Conservation (phyloP, 768 basidiomycete species). For the Candolleomyces aberdarensis region DNA sequence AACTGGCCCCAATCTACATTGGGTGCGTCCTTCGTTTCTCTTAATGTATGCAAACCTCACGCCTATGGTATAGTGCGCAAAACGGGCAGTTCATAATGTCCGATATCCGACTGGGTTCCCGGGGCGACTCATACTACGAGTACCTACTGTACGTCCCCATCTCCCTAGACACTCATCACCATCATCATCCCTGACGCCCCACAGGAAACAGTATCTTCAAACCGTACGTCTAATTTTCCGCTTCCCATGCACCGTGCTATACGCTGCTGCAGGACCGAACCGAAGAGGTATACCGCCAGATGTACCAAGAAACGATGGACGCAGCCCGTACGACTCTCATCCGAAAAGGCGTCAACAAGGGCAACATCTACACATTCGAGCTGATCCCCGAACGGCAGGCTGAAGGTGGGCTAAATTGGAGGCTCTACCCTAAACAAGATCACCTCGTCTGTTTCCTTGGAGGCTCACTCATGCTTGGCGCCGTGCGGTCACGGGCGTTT, state of each 20-base stretch:
- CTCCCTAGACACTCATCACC: not conserved
- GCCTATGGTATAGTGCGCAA: slow-evolving; percentile 26
- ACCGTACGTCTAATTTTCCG: slow-evolving; percentile 44
- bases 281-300: slow-evolving; percentile 78
- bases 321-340: slow-evolving; percentile 77
- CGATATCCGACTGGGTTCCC: slow-evolving; percentile 84
- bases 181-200: not conserved
- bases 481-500: slow-evolving; percentile 61
- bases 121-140: slow-evolving; percentile 94
- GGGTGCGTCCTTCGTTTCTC: slow-evolving; percentile 39
- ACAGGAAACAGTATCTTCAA: slow-evolving; percentile 76
- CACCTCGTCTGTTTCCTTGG: slow-evolving; percentile 95
- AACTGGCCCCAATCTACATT: slow-evolving; percentile 83
- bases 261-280: slow-evolving; percentile 51
- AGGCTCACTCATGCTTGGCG: slow-evolving; percentile 88
- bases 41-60: not conserved
- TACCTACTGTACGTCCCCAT: slow-evolving; percentile 61
- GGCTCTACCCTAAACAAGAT: slow-evolving; percentile 84
- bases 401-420: slow-evolving; percentile 53
- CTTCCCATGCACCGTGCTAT: not conserved
- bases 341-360: slow-evolving; percentile 52
- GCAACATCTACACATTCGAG: slow-evolving; percentile 80
- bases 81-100: slow-evolving; percentile 50
- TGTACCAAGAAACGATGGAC: slow-evolving; percentile 86
- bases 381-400: slow-evolving; percentile 55